Evolutionary conservation across 208 protist genomes (phyloP).

Genomic region (Trypanosoma platydactyli): DNA sequence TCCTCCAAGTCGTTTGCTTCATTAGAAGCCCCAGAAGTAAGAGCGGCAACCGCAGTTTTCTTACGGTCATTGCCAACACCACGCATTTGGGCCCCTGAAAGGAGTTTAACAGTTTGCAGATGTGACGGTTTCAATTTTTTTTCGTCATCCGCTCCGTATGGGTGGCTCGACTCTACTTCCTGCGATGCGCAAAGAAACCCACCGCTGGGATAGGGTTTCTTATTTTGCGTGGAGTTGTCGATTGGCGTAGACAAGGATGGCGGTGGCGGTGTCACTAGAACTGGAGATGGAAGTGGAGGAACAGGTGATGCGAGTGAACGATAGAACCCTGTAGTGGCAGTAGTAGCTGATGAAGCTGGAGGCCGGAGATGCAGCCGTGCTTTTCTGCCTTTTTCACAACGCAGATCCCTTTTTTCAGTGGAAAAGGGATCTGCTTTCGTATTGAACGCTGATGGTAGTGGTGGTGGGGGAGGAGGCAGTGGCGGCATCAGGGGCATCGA

Average conservation of each 20-base stretch:
- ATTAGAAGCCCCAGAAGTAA: neutral
- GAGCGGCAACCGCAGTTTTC: neutral
- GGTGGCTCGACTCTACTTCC: neutral
- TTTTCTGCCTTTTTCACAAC: neutral
- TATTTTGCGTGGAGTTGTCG: neutral
- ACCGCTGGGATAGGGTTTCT: neutral
- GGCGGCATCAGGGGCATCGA: neutral
- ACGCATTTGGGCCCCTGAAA: neutral
- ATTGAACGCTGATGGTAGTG: neutral
- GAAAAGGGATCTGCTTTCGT: neutral
- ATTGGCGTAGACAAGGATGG: neutral
- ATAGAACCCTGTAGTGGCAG: neutral
- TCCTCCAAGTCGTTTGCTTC: neutral
- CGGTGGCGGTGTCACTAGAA: neutral
- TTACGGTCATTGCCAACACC: neutral
- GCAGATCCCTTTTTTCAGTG: neutral
- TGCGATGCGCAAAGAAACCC: neutral
- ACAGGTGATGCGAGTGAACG: no score
- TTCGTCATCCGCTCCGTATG: constrained; percentile 3
- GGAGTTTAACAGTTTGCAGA: neutral
- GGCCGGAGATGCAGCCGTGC: neutral
- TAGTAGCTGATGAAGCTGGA: neutral
- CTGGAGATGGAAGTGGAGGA: neutral
- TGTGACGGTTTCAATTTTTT: neutral
- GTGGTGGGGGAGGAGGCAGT: no score